Percentiles rank a stretch among this genome's conserved stretches.
Conservation (phyloP, 208 protist genomes). For the Trypanosoma conorhini region DNA sequence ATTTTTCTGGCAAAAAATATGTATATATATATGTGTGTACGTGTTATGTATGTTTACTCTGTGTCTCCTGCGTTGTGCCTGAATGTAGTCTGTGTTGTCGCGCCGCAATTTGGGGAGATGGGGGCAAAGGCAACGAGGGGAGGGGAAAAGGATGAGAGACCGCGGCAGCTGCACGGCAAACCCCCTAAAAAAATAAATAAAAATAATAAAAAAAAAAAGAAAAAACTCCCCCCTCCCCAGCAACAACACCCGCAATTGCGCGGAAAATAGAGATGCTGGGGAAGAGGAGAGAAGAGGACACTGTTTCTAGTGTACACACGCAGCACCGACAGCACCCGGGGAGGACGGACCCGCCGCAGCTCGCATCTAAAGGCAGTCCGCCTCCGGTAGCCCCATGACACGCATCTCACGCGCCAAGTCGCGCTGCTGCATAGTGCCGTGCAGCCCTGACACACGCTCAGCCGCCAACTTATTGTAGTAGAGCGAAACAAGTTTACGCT, state of each 20-base stretch:
- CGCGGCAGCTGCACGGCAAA: neutral
- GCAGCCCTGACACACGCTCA: conserved; percentile 1
- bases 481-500: conserved; percentile 60
- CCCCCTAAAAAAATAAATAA: too few species aligned
- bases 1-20: neutral
- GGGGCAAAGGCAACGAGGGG: neutral
- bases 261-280: neutral
- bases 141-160: neutral
- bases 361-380: conserved; percentile 11
- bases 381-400: conserved; percentile 21
- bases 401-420: conserved; percentile 41
- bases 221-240: too few species aligned
- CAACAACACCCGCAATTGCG: neutral
- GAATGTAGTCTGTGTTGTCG: neutral
- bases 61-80: conserved; percentile 21
- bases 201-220: too few species aligned
- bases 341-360: neutral
- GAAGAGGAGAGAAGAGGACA: conserved; percentile 10
- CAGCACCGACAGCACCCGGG: neutral
- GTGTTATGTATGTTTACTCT: conserved; percentile 1
- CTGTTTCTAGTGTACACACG: neutral
- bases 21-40: too few species aligned
- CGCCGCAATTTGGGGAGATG: neutral
- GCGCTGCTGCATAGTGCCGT: neutral
- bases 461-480: conserved; percentile 38